phyloP scores from a whole-genome alignment of 139 green algal species.

The Zygnema cylindricum region DNA sequence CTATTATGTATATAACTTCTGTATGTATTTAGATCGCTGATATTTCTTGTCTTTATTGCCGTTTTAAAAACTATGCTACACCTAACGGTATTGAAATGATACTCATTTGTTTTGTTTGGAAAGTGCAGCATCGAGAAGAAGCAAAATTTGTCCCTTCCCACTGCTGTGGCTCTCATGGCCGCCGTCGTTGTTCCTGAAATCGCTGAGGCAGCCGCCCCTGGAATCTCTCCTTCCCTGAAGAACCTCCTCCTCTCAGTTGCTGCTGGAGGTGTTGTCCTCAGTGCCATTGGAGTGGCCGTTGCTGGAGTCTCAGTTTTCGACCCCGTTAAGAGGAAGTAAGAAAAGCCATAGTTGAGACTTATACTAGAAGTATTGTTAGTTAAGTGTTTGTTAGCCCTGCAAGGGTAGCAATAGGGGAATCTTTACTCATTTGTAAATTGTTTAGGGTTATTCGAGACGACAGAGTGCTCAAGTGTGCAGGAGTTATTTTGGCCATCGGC shows the following conservation, averaged over 20 bases:
- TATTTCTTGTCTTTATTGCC: too few relatives aligned
- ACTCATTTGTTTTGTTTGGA: not conserved
- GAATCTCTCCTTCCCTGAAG: conserved; percentile 87
- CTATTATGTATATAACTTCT: not conserved
- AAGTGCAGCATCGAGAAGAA: conserved; percentile 36
- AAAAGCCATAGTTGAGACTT: not conserved
- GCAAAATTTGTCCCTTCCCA: conserved; percentile 29
- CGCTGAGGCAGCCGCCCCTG: conserved; percentile 66
- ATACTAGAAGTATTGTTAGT: too few relatives aligned
- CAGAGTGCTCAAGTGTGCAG: not conserved
- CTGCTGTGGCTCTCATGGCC: conserved; percentile 19
- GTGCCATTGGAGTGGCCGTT: conserved; percentile 80
- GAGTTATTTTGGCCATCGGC: not conserved
- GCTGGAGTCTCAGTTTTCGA: conserved; percentile 87
- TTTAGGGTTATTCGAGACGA: not conserved
- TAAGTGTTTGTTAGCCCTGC: too few relatives aligned
- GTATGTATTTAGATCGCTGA: too few relatives aligned
- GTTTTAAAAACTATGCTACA: too few relatives aligned
- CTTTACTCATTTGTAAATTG: conserved; percentile 8
- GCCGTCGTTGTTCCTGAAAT: conserved; percentile 47
- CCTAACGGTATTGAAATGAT: too few relatives aligned
- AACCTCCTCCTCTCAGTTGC: conserved; percentile 91
- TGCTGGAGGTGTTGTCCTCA: conserved; percentile 84
- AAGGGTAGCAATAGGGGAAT: too few relatives aligned
- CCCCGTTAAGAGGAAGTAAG: conserved; percentile 67